A percentile compares a stretch with the other conserved stretches of the same genome.
phyloP scores from a whole-genome alignment of 2,329 filamentous ascomycete species.

The Sporothrix curviconia region DNA sequence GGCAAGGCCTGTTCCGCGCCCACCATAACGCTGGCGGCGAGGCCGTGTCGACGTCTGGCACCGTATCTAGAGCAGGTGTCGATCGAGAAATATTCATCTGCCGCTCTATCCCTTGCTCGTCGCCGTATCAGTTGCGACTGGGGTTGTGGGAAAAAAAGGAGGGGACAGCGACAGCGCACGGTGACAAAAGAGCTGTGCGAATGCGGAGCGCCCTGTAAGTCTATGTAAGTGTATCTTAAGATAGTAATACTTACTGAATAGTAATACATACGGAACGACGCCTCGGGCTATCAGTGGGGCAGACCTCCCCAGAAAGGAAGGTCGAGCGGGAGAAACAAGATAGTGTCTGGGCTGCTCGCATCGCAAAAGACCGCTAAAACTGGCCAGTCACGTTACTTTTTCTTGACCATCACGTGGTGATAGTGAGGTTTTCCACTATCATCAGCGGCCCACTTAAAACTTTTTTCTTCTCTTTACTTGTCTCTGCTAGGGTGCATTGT shows the following conservation, averaged over 20 bases:
- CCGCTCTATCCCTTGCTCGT: too few species aligned
- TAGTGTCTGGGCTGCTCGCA: not conserved
- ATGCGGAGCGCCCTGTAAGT: too few species aligned
- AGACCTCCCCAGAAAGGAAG: slow-evolving; percentile 15
- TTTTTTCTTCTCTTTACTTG: slow-evolving; percentile 11
- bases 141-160: not conserved
- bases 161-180: not conserved
- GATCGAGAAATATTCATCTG: too few species aligned
- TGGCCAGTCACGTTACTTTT: not conserved
- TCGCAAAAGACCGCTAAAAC: not conserved
- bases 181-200: not conserved
- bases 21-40: too few species aligned
- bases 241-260: too few species aligned
- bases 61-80: too few species aligned
- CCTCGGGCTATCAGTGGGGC: not conserved
- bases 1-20: too few species aligned
- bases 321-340: not conserved
- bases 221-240: too few species aligned
- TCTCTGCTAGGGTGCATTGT: too few species aligned
- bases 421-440: not conserved
- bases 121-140: not conserved
- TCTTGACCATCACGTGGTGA: not conserved
- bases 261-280: too few species aligned
- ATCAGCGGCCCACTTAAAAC: not conserved
- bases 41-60: too few species aligned